Base-by-base conservation (phyloP, 2,329 filamentous ascomycete species). In the Neofusicoccum sp. region DNA sequence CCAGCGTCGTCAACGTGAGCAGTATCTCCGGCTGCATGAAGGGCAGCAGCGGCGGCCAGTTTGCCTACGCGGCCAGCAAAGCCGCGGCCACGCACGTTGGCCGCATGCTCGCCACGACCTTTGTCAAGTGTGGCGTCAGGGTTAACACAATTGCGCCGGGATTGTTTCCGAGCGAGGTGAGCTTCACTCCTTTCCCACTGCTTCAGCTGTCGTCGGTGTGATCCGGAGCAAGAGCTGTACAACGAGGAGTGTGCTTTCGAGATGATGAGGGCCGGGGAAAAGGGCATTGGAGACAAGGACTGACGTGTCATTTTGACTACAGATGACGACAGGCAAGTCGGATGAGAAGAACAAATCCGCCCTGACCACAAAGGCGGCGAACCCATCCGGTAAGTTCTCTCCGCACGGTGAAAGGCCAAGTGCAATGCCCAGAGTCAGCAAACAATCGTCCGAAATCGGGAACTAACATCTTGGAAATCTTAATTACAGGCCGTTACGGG, bases 1-100 rank as follows among this genome's bases (percentile, higher is more conserved):
- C 80, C 3, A 79, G 73, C 16, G 77, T 87, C 31, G 79, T 87
- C 66, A 86, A 86, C 59, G 80, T 86, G 52, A 76, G 77, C 43
- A 83, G 79, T n/a, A 80, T 83, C 49, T 79, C 78, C 1, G 83
- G 83, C 0, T 69, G 80, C 4, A 79, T 84, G 75, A 85, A 85
- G 68, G 80, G 80, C 0, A 77, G 75, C 52, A 80, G 76, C 65
- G 73, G 67, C n/a, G 83, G 83, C 3, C 82, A 85, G 64, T 83
- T 83, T 64, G 78, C 82, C 0, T 85, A 85, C 66, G 80, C 81
- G 2, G 72, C 77, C 7, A 81, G 77, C 44, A 86, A 86, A 67
- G 83, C 80, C 1, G 78, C 78, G 1, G 76, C 74, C 34, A 80
- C 78, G 2, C 80, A 83, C 65, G 61, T 83, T 16, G 74, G 74